phyloP scores from a whole-genome alignment of 2,329 filamentous ascomycete species.

The Microsporum canis region DNA sequence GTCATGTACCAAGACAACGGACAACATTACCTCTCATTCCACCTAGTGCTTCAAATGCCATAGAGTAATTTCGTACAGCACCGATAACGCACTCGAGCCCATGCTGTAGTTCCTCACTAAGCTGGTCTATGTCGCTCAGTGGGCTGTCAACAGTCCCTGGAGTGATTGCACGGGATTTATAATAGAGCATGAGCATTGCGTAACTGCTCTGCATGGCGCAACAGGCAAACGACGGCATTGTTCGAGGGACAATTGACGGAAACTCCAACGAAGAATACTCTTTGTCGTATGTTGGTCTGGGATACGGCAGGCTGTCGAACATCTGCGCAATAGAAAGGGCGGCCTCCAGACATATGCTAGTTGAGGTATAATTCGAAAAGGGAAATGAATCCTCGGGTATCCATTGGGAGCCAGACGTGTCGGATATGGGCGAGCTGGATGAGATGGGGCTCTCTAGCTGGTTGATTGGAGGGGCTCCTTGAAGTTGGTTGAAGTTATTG shows the following conservation, averaged over 20 bases:
- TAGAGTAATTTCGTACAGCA: constrained; percentile 31
- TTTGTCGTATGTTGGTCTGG: constrained; percentile 21
- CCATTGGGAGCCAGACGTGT: constrained; percentile 13
- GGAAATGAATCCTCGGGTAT: constrained; percentile 25
- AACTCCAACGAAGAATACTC: constrained; percentile 10
- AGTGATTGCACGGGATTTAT: constrained; percentile 31
- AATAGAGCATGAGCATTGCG: constrained; percentile 37
- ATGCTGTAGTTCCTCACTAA: constrained; percentile 28
- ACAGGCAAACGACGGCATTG: constrained; percentile 38
- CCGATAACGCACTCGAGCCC: constrained; percentile 29
- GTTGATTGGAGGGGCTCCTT: constrained; percentile 15
- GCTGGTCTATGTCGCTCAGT: constrained; percentile 17
- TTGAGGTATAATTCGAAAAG: constrained; percentile 32
- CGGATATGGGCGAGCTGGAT: constrained; percentile 21
- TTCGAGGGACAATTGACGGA: constrained; percentile 25
- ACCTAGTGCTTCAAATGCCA: constrained; percentile 33
- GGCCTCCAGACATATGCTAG: constrained; percentile 31
- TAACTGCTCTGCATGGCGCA: constrained; percentile 40
- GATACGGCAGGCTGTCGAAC: constrained; percentile 31
- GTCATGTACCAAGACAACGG: background rate
- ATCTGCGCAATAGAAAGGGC: constrained; percentile 32
- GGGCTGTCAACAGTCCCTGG: constrained; percentile 20
- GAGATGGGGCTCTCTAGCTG: constrained; percentile 26
- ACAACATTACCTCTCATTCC: constrained; percentile 33
- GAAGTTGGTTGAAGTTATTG: constrained; percentile 22